Percentiles rank a stretch among this genome's conserved stretches.
These are phyloP conservation scores for Neofusicoccum umdonicola DNA, from an alignment of 2,329 filamentous ascomycete genomes.

Conservation along the genomic window DNA sequence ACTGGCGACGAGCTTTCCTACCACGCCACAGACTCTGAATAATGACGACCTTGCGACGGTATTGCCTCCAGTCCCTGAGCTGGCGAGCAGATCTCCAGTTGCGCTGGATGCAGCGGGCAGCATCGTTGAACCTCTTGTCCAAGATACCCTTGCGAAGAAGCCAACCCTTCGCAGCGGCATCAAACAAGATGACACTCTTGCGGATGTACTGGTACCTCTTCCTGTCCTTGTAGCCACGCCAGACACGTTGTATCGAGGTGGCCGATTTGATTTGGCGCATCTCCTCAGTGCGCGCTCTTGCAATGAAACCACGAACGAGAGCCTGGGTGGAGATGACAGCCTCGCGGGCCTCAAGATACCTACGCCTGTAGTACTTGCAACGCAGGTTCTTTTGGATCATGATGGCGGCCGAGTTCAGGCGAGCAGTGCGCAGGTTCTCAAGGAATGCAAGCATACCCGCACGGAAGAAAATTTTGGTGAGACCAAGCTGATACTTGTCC, in stretches of 20 bases:
- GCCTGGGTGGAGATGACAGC: conserved; percentile 81
- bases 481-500: conserved; percentile 95
- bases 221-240: conserved; percentile 88
- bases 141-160: conserved; percentile 87
- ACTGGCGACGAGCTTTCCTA: conserved; percentile 72
- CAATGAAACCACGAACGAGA: conserved; percentile 71
- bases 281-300: conserved; percentile 75
- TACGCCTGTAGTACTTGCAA: conserved; percentile 90
- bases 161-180: conserved; percentile 89
- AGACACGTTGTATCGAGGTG: conserved; percentile 91
- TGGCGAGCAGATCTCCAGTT: conserved; percentile 81
- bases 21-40: conserved; percentile 94
- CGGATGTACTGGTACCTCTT: conserved; percentile 76
- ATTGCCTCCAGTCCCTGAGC: conserved; percentile 78
- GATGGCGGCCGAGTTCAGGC: conserved; percentile 89
- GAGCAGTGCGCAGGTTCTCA: conserved; percentile 86
- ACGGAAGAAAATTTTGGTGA: conserved; percentile 99
- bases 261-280: conserved; percentile 80
- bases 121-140: conserved; percentile 90
- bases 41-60: conserved; percentile 83
- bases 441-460: conserved; percentile 98
- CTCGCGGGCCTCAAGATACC: conserved; percentile 81
- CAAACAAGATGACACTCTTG: conserved; percentile 80
- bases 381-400: conserved; percentile 99
- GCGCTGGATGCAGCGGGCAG: conserved; percentile 84